phyloP scores from a whole-genome alignment of 78 protist species.

The Emiliania huxleyi region DNA sequence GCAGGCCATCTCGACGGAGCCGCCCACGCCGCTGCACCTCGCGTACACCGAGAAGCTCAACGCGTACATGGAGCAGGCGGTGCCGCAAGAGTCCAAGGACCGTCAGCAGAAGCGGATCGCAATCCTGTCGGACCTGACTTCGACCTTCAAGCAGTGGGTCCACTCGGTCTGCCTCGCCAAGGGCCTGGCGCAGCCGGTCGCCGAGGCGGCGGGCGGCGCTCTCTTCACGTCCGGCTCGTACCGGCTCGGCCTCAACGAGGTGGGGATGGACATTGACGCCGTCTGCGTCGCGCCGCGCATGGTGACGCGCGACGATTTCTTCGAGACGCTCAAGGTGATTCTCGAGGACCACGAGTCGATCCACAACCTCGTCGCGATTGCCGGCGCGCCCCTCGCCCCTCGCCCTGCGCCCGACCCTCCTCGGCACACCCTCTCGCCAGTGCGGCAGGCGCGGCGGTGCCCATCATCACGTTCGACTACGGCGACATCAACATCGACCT shows the following conservation, averaged over 20 bases:
- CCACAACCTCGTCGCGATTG: neutral
- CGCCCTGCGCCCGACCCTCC: too few relatives aligned
- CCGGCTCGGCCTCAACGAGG: conserved; percentile 88
- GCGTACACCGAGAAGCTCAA: neutral
- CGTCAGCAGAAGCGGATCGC: neutral
- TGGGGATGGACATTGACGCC: conserved; percentile 96
- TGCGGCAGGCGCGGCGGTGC: conserved; percentile 94
- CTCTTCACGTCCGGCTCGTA: conserved; percentile 95
- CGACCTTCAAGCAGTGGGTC: neutral
- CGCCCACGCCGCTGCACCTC: neutral
- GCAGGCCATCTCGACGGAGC: neutral
- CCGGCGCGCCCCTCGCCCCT: too few relatives aligned
- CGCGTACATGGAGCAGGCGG: neutral
- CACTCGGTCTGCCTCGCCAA: conserved; percentile 12
- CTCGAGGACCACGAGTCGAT: neutral
- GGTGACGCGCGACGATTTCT: conserved; percentile 78
- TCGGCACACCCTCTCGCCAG: too few relatives aligned
- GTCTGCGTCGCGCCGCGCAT: conserved; percentile 82
- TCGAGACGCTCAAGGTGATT: conserved; percentile 33
- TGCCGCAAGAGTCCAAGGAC: neutral
- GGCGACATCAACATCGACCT: conserved; percentile 86
- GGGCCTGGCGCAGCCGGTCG: neutral
- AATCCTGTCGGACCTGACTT: neutral
- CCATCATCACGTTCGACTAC: conserved; percentile 86
- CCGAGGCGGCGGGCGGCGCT: conserved; percentile 46